Conservation (phyloP, 140 eudicot genomes). For the Senecio squalidus region DNA sequence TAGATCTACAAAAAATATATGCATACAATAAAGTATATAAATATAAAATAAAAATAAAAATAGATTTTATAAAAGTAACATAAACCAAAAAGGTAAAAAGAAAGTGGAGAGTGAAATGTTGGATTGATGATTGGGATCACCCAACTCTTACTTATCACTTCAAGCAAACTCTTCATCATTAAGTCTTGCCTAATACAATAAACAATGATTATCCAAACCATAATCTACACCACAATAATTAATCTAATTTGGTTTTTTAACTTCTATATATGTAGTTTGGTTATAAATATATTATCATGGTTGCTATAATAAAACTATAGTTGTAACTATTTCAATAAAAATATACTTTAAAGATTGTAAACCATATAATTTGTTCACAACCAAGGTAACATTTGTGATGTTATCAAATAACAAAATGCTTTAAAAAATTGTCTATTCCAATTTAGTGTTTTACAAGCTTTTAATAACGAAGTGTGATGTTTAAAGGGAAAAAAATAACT, state of each 20-base stretch:
- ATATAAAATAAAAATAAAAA: too few species aligned
- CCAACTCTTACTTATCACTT: constrained; percentile 24
- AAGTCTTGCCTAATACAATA: constrained; percentile 26
- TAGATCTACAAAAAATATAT: too few species aligned
- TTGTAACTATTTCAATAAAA: neutral
- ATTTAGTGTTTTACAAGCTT: too few species aligned
- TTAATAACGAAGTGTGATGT: too few species aligned
- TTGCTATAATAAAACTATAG: neutral
- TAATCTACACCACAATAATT: constrained; percentile 6
- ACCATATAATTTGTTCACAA: too few species aligned
- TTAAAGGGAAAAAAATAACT: too few species aligned
- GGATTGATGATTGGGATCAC: constrained; percentile 33
- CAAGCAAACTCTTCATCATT: constrained; percentile 37
- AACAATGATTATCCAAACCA: constrained; percentile 16
- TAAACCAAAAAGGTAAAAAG: constrained; percentile 6
- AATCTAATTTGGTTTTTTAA: neutral
- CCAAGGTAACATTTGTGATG: too few species aligned
- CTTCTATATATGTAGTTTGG: neutral
- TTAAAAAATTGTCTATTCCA: too few species aligned
- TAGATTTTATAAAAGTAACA: neutral
- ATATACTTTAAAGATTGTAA: too few species aligned
- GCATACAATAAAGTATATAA: too few species aligned
- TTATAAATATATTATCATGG: neutral
- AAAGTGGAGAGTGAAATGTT: constrained; percentile 24
- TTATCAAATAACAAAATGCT: too few species aligned